Evolutionary conservation across 768 basidiomycete genomes (phyloP), one percentile per base, ranked within the genome.

Genomic region (Coprinopsis strossmayeri): DNA sequence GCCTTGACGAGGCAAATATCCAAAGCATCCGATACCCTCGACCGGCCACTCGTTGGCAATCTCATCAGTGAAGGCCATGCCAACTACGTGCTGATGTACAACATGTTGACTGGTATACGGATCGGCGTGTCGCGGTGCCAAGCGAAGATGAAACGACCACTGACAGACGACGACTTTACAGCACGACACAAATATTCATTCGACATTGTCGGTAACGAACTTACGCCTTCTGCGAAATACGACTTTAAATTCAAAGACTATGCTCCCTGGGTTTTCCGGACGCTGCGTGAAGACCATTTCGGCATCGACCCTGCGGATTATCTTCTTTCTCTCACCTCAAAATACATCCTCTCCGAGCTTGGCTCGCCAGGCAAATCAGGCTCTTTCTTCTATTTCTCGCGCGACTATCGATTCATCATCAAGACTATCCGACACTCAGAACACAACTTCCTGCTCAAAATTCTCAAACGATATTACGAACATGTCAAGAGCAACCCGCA

Each of bases 181-280:
- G 88, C 93, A 10, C 74, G 80, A 43, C 93, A 98, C 67, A 98
- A 97, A 66, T 98, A 81, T 66, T 93, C 91, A 0, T 98, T 98
- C 62, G 96, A 99, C 65, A 91, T 99, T 56, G 78, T 96, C 59
- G 96, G 96, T 18, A 98, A 99, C 65, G 96, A 99, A 68, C 75
- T 99, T 21, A 98, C 96, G 11, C 96, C 96, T 0, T 96, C 93
- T 0, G 94, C 95, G 3, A 87, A 85, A 69, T 99, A 99, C 69
- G 96, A 98, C 65, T 98, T 98, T 78, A 99, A 99, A 68, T 98
- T 98, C 76, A 98, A 98, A 66, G 95, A 99, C 63, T 99, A 98
- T 64, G 93, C 94, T 0, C 95, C 96, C 0, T 96, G 89, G 87
- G 90, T 98, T 2, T 99, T 99, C 68, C 89, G 95, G 23, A 88